These are phyloP conservation scores for Malus hybrid DNA, from an alignment of 331 rosid species.

Conservation along the genomic window DNA sequence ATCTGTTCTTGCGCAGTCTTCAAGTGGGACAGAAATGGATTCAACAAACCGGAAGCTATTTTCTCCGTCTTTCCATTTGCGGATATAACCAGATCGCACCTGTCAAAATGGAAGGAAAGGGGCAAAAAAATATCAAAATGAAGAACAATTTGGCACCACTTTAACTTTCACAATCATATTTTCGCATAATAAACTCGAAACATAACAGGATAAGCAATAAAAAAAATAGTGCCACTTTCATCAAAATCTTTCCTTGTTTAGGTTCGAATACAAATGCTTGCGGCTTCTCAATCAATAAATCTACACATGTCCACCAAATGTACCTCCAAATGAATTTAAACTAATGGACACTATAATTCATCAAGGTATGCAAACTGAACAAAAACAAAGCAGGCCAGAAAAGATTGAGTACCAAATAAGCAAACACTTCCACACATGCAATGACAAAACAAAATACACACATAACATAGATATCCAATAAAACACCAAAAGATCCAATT, in stretches of 20 bases:
- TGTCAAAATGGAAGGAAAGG: constrained; percentile 17
- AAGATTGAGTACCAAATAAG: background rate
- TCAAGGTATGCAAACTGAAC: background rate
- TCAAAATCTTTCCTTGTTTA: background rate
- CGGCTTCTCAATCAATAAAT: background rate
- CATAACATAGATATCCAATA: background rate
- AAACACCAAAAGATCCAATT: constrained; percentile 8
- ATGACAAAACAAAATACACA: background rate
- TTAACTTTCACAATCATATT: background rate
- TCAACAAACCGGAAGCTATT: constrained; percentile 83
- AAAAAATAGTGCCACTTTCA: background rate
- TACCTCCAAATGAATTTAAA: background rate
- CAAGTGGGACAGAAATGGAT: constrained; percentile 92
- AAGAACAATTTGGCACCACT: background rate
- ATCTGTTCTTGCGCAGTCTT: constrained; percentile 89
- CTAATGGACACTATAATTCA: background rate
- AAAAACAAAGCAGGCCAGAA: background rate
- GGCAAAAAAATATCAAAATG: background rate
- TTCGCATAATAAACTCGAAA: background rate
- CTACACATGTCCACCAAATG: background rate
- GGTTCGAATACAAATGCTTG: background rate
- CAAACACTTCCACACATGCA: background rate
- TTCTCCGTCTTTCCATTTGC: constrained; percentile 90
- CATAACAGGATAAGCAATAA: background rate
- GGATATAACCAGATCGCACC: constrained; percentile 88